phyloP scores from a whole-genome alignment of 495 filamentous ascomycete genomes.

The Trichocladium uniseriatum region DNA sequence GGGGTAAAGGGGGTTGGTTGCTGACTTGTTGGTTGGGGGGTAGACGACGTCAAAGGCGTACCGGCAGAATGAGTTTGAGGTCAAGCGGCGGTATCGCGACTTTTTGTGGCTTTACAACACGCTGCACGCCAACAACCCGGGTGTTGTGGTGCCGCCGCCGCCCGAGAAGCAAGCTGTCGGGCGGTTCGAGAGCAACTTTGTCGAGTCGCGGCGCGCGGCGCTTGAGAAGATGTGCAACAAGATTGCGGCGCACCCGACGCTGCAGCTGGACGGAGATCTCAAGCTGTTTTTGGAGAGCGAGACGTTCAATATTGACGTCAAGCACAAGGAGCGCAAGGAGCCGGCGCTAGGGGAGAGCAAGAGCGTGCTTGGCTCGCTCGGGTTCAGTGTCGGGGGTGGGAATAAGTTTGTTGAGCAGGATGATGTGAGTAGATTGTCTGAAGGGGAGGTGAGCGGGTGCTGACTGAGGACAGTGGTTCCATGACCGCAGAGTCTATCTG shows the following conservation, averaged over 20 bases:
- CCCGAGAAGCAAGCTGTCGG: conserved; percentile 97
- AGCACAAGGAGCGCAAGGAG: conserved; percentile 92
- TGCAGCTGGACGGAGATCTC: conserved; percentile 87
- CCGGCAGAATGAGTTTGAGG: conserved; percentile 77
- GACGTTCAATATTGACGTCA: conserved; percentile 88
- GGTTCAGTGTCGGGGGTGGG: conserved; percentile 61
- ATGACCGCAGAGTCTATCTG: conserved; percentile 87
- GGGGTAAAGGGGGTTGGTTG: background rate
- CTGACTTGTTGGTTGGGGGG: background rate
- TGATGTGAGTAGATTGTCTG: conserved; percentile 54
- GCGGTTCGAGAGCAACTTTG: conserved; percentile 92
- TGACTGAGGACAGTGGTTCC: conserved; percentile 67
- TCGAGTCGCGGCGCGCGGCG: conserved; percentile 81
- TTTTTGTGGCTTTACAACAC: conserved; percentile 96
- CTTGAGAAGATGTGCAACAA: conserved; percentile 97
- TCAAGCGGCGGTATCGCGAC: conserved; percentile 88
- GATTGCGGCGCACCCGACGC: conserved; percentile 76
- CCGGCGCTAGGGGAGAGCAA: conserved; percentile 81
- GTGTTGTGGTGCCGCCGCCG: conserved; percentile 88
- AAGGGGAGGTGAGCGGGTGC: background rate
- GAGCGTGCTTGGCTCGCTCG: conserved; percentile 79
- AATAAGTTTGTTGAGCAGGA: conserved; percentile 95
- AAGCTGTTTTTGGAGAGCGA: conserved; percentile 97
- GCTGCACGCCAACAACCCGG: conserved; percentile 87
- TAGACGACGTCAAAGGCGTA: conserved; percentile 96